Conservation (phyloP, 805 yeast species). For the Kodamaea jinghongensis region DNA sequence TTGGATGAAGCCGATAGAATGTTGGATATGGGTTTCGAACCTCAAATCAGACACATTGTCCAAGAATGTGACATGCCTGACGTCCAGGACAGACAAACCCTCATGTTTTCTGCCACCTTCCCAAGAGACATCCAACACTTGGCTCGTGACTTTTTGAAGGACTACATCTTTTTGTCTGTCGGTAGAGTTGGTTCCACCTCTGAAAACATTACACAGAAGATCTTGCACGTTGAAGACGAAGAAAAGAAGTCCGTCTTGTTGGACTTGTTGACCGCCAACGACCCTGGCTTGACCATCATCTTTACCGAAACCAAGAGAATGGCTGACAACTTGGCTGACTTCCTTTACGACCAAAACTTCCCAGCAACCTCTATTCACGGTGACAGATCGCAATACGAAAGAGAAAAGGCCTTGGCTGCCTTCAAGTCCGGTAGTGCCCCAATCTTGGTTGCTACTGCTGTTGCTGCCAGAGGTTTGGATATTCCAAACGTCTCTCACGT, state of each 20-base stretch:
- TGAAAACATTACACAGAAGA: slow-evolving; percentile 94
- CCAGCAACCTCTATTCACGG: slow-evolving; percentile 99
- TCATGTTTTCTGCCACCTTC: slow-evolving; percentile 99
- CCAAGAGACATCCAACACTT: slow-evolving; percentile 95
- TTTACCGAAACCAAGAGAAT: slow-evolving; percentile 98
- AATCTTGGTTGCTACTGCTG: slow-evolving; percentile 97
- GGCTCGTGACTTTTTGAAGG: slow-evolving; percentile 95
- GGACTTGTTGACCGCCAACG: slow-evolving; percentile 73
- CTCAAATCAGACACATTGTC: slow-evolving; percentile 97
- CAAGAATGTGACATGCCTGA: slow-evolving; percentile 98
- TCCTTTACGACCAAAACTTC: slow-evolving; percentile 81
- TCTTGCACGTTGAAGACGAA: slow-evolving; percentile 89
- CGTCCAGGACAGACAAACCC: slow-evolving; percentile 87
- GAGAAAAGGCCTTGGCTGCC: slow-evolving; percentile 94
- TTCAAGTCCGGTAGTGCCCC: slow-evolving; percentile 93
- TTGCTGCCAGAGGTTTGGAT: slow-evolving; percentile 99
- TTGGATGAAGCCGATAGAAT: slow-evolving; percentile 99
- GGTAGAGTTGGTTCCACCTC: slow-evolving; percentile 99
- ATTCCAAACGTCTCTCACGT: slow-evolving; percentile 98
- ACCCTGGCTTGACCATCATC: slow-evolving; percentile 83
- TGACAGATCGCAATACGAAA: slow-evolving; percentile 96
- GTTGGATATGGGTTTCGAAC: slow-evolving; percentile 99
- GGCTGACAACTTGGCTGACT: slow-evolving; percentile 96
- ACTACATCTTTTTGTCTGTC: slow-evolving; percentile 92
- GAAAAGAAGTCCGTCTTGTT: slow-evolving; percentile 89